These are phyloP conservation scores for Crithidia expoeki DNA, from an alignment of 208 protist genomes.

Conservation along the genomic window DNA sequence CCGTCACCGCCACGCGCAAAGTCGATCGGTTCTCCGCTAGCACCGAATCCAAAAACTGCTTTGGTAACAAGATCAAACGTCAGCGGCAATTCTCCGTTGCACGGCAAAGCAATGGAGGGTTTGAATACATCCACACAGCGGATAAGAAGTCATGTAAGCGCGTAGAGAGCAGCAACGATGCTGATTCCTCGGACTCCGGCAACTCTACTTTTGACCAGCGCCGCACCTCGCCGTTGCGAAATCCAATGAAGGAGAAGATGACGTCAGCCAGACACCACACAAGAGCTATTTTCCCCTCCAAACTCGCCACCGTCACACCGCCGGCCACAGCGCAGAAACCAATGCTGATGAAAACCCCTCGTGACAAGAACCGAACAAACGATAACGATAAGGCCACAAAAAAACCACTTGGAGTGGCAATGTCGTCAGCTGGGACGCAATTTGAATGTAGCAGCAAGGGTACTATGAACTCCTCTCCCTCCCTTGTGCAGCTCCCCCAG, in stretches of 20 bases:
- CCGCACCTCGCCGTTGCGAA: not conserved
- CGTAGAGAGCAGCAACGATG: not conserved
- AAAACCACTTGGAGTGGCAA: not conserved
- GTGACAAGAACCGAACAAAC: not conserved
- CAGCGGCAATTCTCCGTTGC: not conserved
- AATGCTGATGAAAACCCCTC: too few relatives aligned
- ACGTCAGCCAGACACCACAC: not conserved
- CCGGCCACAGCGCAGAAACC: not conserved
- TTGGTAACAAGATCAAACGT: not conserved
- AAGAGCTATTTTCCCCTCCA: constrained; percentile 1
- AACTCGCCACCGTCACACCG: not conserved
- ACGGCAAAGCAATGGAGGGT: not conserved
- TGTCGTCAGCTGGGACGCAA: not conserved
- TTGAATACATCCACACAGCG: not conserved
- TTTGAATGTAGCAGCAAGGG: constrained; percentile 3
- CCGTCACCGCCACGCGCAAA: not conserved
- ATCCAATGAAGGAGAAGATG: not conserved
- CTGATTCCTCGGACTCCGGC: not conserved
- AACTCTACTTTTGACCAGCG: not conserved
- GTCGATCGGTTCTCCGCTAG: not conserved
- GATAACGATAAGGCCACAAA: not conserved
- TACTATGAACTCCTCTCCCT: not conserved
- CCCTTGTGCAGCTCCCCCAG: not conserved
- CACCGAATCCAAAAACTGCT: not conserved
- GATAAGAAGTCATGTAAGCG: not conserved